A percentile compares a stretch with the other conserved stretches of the same genome.
These are phyloP conservation scores for Naganishia sp. DNA, from an alignment of 1,284 basidiomycete genomes.

Conservation along the genomic window DNA sequence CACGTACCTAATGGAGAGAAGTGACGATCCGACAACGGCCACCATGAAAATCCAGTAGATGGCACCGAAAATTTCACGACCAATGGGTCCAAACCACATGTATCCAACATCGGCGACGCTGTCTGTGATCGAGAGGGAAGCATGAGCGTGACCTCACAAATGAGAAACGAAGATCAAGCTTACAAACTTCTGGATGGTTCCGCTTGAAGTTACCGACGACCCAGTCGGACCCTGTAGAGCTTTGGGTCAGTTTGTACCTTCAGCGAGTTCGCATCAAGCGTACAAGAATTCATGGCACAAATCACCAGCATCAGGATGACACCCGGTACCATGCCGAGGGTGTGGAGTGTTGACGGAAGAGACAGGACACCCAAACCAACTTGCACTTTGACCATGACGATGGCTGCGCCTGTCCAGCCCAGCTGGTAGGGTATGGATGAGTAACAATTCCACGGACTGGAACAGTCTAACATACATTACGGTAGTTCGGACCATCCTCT, in stretches of 20 bases:
- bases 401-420: slow-evolving; percentile 41
- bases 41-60: slow-evolving; percentile 39
- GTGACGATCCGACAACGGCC: slow-evolving; percentile 38
- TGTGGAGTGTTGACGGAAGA: slow-evolving; percentile 39
- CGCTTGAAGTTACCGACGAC: slow-evolving; percentile 40
- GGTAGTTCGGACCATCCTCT: slow-evolving; percentile 47
- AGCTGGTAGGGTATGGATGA: not conserved
- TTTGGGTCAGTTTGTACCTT: slow-evolving; percentile 29
- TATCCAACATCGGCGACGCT: slow-evolving; percentile 38
- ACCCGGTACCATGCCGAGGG: slow-evolving; percentile 41
- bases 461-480: slow-evolving; percentile 37
- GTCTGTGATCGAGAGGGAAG: slow-evolving; percentile 24
- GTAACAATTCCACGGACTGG: not conserved
- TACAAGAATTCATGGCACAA: slow-evolving; percentile 47
- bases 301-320: slow-evolving; percentile 44
- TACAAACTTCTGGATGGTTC: slow-evolving; percentile 42
- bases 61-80: slow-evolving; percentile 39
- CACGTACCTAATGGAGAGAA: slow-evolving; percentile 38
- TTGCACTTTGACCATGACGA: slow-evolving; percentile 43
- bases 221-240: slow-evolving; percentile 33
- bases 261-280: slow-evolving; percentile 34
- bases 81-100: slow-evolving; percentile 40
- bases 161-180: not conserved
- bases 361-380: slow-evolving; percentile 42
- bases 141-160: slow-evolving; percentile 36